Percentiles rank a stretch among this genome's conserved stretches.
Evolutionary conservation across 176 grass and related monocot species (phyloP).

Genomic region (Pontederia crassipes): DNA sequence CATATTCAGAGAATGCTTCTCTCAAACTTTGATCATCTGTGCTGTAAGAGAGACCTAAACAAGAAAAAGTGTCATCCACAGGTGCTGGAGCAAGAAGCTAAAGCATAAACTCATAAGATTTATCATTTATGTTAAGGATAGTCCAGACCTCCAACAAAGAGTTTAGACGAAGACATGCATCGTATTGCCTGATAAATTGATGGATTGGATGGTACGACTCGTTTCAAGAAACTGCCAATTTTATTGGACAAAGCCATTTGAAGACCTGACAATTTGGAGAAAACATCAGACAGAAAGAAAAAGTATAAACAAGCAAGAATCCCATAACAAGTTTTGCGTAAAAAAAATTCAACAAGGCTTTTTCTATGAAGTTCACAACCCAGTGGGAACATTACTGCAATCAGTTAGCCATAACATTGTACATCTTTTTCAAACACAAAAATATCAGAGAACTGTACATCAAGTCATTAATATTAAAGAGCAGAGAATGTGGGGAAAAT

Average conservation of each 20-base stretch:
- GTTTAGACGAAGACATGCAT: conserved; percentile 92
- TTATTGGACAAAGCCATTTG: conserved; percentile 62
- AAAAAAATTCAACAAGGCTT: no score
- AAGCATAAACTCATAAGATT: not conserved
- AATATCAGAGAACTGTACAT: no score
- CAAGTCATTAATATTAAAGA: no score
- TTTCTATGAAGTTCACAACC: no score
- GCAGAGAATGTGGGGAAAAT: no score
- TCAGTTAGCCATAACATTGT: no score
- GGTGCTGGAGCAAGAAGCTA: not conserved
- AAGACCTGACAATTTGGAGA: not conserved
- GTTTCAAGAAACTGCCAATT: conserved; percentile 44
- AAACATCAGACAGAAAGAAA: no score
- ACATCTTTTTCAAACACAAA: no score
- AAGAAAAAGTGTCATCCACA: not conserved
- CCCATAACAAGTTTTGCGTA: no score
- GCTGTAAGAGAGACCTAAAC: conserved; percentile 54
- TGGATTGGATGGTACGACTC: conserved; percentile 27
- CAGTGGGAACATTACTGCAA: no score
- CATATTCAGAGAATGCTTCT: conserved; percentile 55
- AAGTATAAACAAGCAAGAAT: not conserved
- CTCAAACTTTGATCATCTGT: conserved; percentile 62
- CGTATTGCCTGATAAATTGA: conserved; percentile 58
- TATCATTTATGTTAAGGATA: not conserved
- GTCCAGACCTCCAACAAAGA: conserved; percentile 66